Conservation (phyloP, 306 rosid genomes). For the Vigna trinervia region DNA sequence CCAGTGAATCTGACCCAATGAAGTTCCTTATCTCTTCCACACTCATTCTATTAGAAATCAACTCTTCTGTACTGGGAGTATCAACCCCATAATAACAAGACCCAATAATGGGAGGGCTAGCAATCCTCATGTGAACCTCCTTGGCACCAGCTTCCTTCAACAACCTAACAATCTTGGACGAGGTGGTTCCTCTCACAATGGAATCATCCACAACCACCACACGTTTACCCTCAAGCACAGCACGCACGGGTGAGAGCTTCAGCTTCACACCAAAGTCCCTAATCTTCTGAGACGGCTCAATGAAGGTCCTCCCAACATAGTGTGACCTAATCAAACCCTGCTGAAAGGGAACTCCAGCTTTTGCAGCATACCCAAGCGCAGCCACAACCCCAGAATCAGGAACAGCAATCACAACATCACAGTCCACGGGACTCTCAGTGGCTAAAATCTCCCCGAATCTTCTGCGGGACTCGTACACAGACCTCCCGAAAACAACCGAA, state of each 20-base stretch:
- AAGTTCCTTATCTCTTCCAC: slow-evolving; percentile 81
- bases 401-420: slow-evolving; percentile 95
- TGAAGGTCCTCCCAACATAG: slow-evolving; percentile 97
- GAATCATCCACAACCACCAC: slow-evolving; percentile 99
- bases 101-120: slow-evolving; percentile 89
- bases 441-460: slow-evolving; percentile 88
- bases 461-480: slow-evolving; percentile 80
- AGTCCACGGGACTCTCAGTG: slow-evolving; percentile 82
- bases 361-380: slow-evolving; percentile 93
- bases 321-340: slow-evolving; percentile 95
- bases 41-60: slow-evolving; percentile 90
- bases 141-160: slow-evolving; percentile 92
- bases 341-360: slow-evolving; percentile 92
- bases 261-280: slow-evolving; percentile 93
- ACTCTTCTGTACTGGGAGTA: slow-evolving; percentile 92
- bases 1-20: slow-evolving; percentile 92
- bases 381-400: slow-evolving; percentile 98
- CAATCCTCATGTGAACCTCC: slow-evolving; percentile 98
- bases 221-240: slow-evolving; percentile 90
- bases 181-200: slow-evolving; percentile 93
- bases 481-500: slow-evolving; percentile 83
- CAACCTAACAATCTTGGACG: slow-evolving; percentile 91
- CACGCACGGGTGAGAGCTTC: slow-evolving; percentile 79
- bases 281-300: slow-evolving; percentile 93
- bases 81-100: slow-evolving; percentile 98